Base-by-base conservation (phyloP, 2,329 filamentous ascomycete species). In the Ascochyta fabae region DNA sequence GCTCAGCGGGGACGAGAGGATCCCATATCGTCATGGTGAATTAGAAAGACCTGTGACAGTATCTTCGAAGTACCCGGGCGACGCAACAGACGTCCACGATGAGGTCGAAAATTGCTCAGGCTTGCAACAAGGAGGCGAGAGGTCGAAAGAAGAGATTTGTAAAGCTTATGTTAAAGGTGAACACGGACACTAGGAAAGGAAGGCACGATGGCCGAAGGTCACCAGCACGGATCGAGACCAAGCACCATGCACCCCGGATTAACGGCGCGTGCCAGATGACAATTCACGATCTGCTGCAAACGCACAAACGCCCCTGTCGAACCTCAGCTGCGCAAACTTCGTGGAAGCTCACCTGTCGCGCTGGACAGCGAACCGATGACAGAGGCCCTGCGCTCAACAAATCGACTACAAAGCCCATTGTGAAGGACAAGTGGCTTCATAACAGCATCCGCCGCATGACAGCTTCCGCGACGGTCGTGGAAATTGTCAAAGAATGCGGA, bases 1-100 rank as follows among this genome's bases (percentile, higher is more conserved):
- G 68, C 43, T 73, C 70, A 23, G 54, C 66, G 22, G 63, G 66
- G 13, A 72, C 67, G 13, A 70, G 57, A 15, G 65, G 62, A 45
- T 73, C 70, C 49, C 48, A 61, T 50, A 61, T 56, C 22, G 63
- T 60, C 64, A 67, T 68, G 8, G 47, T 65, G 56, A 19, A 38
- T 12, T 39, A 39, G 7, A 9, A 22, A 9, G 3, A 16, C n/a
- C 22, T 39, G 34, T 9, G 15, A 23, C 16, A 34, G 36, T 22
- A 22, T 13, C 13, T 4, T n/a, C 13, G 19, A 24, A 27, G 29
- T 19, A 19, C 19, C 19, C 19, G 19, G 22, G 16, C 12, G 16
- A 34, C 3, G 26, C n/a, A n/a, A 6, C 6, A 34, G 29, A 26
- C 1, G 48, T 42, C n/a, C 26, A 29, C 26, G 16, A 27, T 33